Evolutionary conservation across 495 filamentous ascomycete genomes (phyloP).

Genomic region (Xylaria bambusicola): DNA sequence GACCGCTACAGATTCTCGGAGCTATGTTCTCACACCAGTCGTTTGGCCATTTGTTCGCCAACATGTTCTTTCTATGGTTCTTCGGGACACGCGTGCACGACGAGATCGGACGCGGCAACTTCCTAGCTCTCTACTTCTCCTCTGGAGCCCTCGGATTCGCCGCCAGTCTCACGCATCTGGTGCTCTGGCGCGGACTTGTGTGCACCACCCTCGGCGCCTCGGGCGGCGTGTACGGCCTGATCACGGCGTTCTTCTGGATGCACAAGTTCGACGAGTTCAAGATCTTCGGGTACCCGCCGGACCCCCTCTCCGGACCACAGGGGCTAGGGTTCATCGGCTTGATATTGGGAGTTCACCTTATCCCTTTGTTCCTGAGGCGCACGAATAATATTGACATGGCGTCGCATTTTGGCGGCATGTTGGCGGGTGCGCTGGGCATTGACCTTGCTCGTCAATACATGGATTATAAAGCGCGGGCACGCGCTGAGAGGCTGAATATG

Average conservation of each 20-base stretch:
- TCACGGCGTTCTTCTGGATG: conserved; percentile 69
- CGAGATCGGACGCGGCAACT: conserved; percentile 81
- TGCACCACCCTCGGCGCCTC: conserved; percentile 68
- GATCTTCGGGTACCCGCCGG: conserved; percentile 53
- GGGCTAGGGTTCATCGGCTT: conserved; percentile 51
- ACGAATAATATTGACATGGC: conserved; percentile 58
- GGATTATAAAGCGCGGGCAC: conserved; percentile 28
- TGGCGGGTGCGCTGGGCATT: conserved; percentile 48
- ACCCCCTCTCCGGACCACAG: conserved; percentile 52
- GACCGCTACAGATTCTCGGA: conserved; percentile 64
- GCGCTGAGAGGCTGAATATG: conserved; percentile 27
- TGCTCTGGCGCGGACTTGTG: conserved; percentile 46
- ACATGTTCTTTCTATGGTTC: conserved; percentile 64
- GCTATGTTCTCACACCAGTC: conserved; percentile 79
- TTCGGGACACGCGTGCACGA: conserved; percentile 67
- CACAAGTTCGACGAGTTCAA: conserved; percentile 56
- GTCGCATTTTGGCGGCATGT: conserved; percentile 73
- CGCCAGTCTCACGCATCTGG: conserved; percentile 58
- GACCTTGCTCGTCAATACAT: conserved; percentile 28
- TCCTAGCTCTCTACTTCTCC: conserved; percentile 75
- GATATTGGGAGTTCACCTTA: conserved; percentile 49
- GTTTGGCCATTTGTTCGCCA: conserved; percentile 64
- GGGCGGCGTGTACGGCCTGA: conserved; percentile 67
- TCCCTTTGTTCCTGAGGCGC: conserved; percentile 39
- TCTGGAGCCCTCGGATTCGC: conserved; percentile 68